Percentiles rank a stretch among this genome's conserved stretches.
Evolutionary conservation across 176 grass and related monocot genomes (phyloP).

Genomic region (Rhynchospora breviuscula): DNA sequence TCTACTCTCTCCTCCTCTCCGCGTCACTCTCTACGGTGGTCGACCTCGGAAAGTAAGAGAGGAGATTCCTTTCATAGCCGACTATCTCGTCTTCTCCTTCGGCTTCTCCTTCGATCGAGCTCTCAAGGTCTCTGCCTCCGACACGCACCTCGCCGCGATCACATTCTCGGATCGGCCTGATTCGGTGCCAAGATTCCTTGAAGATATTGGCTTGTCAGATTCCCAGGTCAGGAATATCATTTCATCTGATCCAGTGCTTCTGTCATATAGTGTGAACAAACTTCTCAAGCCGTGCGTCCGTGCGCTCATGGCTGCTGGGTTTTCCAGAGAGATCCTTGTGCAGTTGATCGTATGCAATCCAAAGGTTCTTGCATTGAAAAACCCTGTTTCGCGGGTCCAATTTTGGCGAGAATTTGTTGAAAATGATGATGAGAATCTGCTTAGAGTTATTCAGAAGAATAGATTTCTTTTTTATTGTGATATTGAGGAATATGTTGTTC

Average conservation of each 20-base stretch:
- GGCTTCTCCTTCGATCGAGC: too few species aligned
- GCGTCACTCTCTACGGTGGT: too few species aligned
- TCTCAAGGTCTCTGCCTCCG: too few species aligned
- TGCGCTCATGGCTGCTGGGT: constrained; percentile 16
- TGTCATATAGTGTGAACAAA: neutral
- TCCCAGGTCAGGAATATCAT: neutral
- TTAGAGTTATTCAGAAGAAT: neutral
- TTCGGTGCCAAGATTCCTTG: constrained; percentile 8
- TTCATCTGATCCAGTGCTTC: neutral
- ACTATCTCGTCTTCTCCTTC: too few species aligned
- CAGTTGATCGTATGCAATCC: constrained; percentile 11
- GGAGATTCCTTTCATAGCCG: too few species aligned
- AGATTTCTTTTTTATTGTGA: neutral
- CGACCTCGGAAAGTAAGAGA: too few species aligned
- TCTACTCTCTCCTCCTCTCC: too few species aligned
- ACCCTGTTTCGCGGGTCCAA: constrained; percentile 6
- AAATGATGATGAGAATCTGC: constrained; percentile 11
- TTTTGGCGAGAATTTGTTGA: constrained; percentile 10
- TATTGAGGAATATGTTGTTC: neutral
- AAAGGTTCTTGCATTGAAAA: neutral
- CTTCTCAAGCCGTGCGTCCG: neutral
- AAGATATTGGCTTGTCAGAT: neutral
- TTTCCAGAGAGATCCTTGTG: constrained; percentile 3
- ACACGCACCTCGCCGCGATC: neutral
- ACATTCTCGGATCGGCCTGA: neutral